Evolutionary conservation across 2,329 filamentous ascomycete species (phyloP).

Genomic region (Colletotrichum sublineola): DNA sequence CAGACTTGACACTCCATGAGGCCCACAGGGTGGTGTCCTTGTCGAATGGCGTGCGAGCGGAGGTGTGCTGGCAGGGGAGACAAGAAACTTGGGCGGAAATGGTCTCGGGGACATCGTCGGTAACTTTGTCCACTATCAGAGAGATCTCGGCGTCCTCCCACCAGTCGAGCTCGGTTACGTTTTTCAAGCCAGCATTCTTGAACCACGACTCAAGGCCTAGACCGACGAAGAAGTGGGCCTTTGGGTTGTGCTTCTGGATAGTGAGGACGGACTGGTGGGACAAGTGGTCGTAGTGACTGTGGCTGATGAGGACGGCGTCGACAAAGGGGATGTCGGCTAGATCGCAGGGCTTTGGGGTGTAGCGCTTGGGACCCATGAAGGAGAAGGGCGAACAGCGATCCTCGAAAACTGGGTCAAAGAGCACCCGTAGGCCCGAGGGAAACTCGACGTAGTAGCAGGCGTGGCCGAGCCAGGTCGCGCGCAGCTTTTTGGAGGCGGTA

Average conservation of each 20-base stretch:
- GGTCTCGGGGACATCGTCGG: conserved; percentile 50
- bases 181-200: conserved; percentile 73
- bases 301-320: conserved; percentile 84
- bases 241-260: conserved; percentile 77
- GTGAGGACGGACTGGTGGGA: conserved; percentile 81
- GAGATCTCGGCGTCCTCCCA: conserved; percentile 87
- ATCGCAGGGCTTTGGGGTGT: conserved; percentile 81
- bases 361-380: conserved; percentile 80
- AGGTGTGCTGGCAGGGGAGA: conserved; percentile 87
- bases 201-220: conserved; percentile 90
- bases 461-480: conserved; percentile 95
- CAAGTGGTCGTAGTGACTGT: conserved; percentile 95
- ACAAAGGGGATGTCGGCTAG: conserved; percentile 82
- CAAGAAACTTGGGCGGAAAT: conserved; percentile 82
- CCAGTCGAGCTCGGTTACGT: conserved; percentile 94
- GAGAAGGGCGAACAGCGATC: conserved; percentile 84
- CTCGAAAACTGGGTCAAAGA: conserved; percentile 96
- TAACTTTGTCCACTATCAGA: conserved; percentile 60
- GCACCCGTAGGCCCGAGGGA: conserved; percentile 84
- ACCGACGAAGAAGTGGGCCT: conserved; percentile 89
- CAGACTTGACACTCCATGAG: conserved; percentile 84
- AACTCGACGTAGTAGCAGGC: conserved; percentile 96
- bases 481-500: conserved; percentile 68
- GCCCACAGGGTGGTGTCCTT: conserved; percentile 85
- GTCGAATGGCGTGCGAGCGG: conserved; percentile 77